Conservation (phyloP, 2,329 filamentous ascomycete genomes). For the Ustilaginoidea virens region DNA sequence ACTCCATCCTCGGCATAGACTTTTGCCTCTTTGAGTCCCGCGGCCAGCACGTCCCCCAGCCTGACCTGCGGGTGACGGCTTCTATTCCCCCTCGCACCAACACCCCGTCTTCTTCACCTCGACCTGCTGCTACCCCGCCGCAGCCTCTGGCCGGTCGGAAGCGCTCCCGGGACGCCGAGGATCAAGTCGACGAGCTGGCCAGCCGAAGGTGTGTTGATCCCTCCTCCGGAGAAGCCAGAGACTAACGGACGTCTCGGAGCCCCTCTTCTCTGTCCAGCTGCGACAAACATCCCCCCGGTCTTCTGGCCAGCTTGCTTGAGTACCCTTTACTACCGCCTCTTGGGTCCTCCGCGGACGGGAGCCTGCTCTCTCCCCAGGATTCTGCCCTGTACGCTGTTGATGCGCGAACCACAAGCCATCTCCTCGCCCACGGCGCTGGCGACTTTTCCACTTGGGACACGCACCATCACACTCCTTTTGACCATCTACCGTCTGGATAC, state of each 20-base stretch:
- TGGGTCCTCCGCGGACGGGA: too few relatives aligned
- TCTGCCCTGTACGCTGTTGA: too few relatives aligned
- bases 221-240: slow-evolving; percentile 2
- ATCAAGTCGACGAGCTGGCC: slow-evolving; percentile 1
- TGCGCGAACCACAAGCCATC: too few relatives aligned
- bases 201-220: slow-evolving; percentile 5
- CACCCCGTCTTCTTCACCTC: neutral
- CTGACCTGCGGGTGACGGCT: slow-evolving; percentile 2
- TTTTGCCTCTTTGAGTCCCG: slow-evolving; percentile 1
- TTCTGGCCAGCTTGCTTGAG: too few relatives aligned
- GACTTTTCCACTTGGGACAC: too few relatives aligned
- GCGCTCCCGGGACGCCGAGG: neutral
- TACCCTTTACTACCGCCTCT: too few relatives aligned
- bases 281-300: neutral
- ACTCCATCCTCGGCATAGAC: slow-evolving; percentile 3
- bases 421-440: too few relatives aligned
- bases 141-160: neutral
- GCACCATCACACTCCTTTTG: too few relatives aligned
- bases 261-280: neutral
- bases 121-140: neutral
- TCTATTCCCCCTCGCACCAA: neutral
- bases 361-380: too few relatives aligned
- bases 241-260: slow-evolving; percentile 3
- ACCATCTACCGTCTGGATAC: too few relatives aligned
- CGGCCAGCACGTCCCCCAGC: neutral